Evolutionary conservation across 495 filamentous ascomycete species (phyloP), one percentile per base, ranked within the genome.

Genomic region (Neurospora hispaniola): DNA sequence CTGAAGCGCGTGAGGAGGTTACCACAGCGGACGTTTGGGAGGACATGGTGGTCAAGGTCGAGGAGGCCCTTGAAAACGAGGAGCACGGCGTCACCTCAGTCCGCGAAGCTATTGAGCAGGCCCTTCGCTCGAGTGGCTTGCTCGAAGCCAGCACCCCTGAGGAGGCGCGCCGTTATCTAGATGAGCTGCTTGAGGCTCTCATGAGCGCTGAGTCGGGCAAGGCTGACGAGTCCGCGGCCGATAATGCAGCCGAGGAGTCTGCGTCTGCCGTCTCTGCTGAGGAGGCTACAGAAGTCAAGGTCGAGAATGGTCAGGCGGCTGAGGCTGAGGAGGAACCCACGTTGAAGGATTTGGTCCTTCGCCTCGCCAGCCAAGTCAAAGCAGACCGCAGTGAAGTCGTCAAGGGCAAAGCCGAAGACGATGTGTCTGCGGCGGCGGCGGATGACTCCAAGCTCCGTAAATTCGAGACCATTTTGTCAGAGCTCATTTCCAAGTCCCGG

Each of bases 1-100:
- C 20, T 16, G 59, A 69, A 38, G 40, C 44, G 9, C 76, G 74
- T n/a, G 72, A 76, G 39, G 76, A 80, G 31, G 71, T 70, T 7
- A 76, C 78, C 23, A 79, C 75, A 38, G 66, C 76, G 1, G 76
- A 72, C 12, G 78, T 79, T n/a, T 90, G 88, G 86, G 82, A 86
- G n/a, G 83, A 85, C 40, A 81, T 88, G 40, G 85, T 82, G 66
- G 78, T 78, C 35, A 85, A 87, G 77, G 86, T 90, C 3, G 84
- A 88, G 72, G 81, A 88, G 66, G 82, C 83, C 7, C 81, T 89
- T 70, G 84, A 86, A 70, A 81, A 87, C 71, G 88, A 89, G 71
- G 87, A 86, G 72, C 74, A 82, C 43, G 84, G 84, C 31, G 73
- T 84, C 31, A 82, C 80, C 5, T 76, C 78, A 10, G 78, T 86